Conservation (phyloP, 371 early-diverging fungal genomes). For the Rhizopus sp. region DNA sequence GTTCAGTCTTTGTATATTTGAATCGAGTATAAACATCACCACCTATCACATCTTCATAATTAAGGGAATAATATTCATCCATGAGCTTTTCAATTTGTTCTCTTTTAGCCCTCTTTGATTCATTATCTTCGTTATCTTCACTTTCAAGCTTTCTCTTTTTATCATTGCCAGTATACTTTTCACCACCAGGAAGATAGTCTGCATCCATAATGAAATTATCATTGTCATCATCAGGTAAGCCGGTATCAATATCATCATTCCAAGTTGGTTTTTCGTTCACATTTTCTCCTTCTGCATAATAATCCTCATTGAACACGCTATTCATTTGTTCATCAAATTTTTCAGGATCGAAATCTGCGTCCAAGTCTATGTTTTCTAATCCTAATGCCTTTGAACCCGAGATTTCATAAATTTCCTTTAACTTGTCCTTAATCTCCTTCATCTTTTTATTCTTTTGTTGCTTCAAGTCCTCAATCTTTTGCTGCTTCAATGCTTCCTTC, state of each 20-base stretch:
- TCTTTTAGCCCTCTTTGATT: constrained; percentile 20
- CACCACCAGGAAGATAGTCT: constrained; percentile 81
- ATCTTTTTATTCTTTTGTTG: constrained; percentile 88
- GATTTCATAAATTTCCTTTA: constrained; percentile 81
- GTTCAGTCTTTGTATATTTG: constrained; percentile 83
- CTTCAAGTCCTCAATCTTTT: constrained; percentile 83
- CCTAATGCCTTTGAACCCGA: constrained; percentile 76
- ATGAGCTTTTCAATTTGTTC: constrained; percentile 59
- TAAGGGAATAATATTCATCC: constrained; percentile 91
- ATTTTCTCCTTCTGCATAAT: constrained; percentile 52
- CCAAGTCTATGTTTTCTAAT: constrained; percentile 81
- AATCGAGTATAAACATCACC: constrained; percentile 88
- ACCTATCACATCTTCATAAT: constrained; percentile 92
- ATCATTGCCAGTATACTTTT: constrained; percentile 24
- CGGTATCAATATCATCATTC: constrained; percentile 75
- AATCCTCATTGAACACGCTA: constrained; percentile 73
- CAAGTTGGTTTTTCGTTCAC: constrained; percentile 77
- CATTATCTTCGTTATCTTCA: constrained; percentile 4
- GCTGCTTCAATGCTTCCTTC: constrained; percentile 67
- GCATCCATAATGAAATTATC: constrained; percentile 84
- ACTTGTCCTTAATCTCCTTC: constrained; percentile 74
- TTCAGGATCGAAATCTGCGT: constrained; percentile 89
- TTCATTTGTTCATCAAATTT: constrained; percentile 85
- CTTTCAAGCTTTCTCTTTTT: not conserved
- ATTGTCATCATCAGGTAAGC: constrained; percentile 46